Evolutionary conservation across 352 stramenopile species (phyloP).

Genomic region (Phytophthora pseudosyringae): DNA sequence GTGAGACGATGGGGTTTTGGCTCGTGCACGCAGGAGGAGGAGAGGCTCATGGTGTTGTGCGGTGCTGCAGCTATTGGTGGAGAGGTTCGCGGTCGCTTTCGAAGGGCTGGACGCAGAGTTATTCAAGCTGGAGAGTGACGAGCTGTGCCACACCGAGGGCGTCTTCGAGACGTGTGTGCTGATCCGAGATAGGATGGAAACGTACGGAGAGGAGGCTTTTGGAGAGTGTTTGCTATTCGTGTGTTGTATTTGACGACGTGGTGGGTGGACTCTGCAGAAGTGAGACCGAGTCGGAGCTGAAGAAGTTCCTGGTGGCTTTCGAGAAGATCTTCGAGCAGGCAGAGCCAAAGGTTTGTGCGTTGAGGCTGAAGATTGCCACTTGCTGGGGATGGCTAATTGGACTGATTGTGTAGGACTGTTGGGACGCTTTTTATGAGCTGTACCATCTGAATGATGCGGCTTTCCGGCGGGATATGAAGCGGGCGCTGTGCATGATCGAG

Average conservation of each 20-base stretch:
- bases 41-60: neutral
- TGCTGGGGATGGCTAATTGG: neutral
- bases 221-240: neutral
- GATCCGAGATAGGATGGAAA: constrained; percentile 52
- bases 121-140: constrained; percentile 77
- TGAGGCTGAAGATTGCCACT: neutral
- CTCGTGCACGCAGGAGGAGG: neutral
- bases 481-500: constrained; percentile 60
- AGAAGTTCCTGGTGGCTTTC: constrained; percentile 57
- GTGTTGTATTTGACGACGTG: neutral
- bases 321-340: constrained; percentile 57
- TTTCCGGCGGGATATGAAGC: constrained; percentile 81
- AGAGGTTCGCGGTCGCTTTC: constrained; percentile 65
- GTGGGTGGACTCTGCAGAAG: constrained; percentile 16
- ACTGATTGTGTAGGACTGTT: constrained; percentile 44
- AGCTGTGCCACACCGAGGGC: constrained; percentile 62
- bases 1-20: constrained; percentile 33
- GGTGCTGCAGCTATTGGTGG: constrained; percentile 53
- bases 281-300: constrained; percentile 36
- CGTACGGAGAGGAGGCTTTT: constrained; percentile 31
- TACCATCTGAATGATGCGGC: constrained; percentile 47
- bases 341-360: constrained; percentile 62
- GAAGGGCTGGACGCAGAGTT: constrained; percentile 56
- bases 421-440: constrained; percentile 53
- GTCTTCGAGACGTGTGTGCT: constrained; percentile 59